A percentile compares a stretch with the other conserved stretches of the same genome.
These are phyloP conservation scores for Incumbomyces lentus DNA, from an alignment of 2,329 filamentous ascomycete species.

Conservation along the genomic window DNA sequence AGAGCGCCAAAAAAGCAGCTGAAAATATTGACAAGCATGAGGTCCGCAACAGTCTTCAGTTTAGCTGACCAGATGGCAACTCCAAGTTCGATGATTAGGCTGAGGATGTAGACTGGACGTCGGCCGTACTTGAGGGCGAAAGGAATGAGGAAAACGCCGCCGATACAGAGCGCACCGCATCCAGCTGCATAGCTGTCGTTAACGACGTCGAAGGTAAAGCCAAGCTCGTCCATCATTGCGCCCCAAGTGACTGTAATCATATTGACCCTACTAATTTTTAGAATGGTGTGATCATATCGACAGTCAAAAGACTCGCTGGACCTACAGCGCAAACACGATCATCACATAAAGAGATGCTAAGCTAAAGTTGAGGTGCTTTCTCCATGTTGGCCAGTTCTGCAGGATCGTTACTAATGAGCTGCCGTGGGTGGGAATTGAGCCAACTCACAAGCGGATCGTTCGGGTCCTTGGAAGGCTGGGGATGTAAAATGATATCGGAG, in stretches of 20 bases:
- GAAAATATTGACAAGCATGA: conserved; percentile 35
- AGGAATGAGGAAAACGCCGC: conserved; percentile 35
- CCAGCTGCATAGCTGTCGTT: conserved; percentile 39
- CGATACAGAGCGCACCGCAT: conserved; percentile 33
- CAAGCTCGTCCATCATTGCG: conserved; percentile 33
- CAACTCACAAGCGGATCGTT: conserved; percentile 28
- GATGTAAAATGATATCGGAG: conserved; percentile 24
- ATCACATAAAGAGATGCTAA: conserved; percentile 35
- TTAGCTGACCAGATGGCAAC: conserved; percentile 36
- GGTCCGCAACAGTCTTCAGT: conserved; percentile 32
- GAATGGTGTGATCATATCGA: not conserved
- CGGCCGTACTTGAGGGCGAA: conserved; percentile 39
- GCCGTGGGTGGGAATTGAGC: too few species aligned
- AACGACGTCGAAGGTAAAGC: conserved; percentile 31
- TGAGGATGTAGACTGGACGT: conserved; percentile 37
- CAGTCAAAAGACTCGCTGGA: not conserved
- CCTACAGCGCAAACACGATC: conserved; percentile 32
- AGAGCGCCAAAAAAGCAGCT: conserved; percentile 36
- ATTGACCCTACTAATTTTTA: conserved; percentile 21
- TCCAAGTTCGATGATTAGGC: conserved; percentile 29
- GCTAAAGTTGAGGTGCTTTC: conserved; percentile 34
- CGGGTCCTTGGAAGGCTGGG: conserved; percentile 28
- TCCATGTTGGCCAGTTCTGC: conserved; percentile 35
- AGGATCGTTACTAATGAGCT: too few species aligned
- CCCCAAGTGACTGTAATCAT: conserved; percentile 36